Percentiles rank a stretch among this genome's conserved stretches.
These are phyloP conservation scores for Ophiostoma angusticollis DNA, from an alignment of 2,329 filamentous ascomycete genomes.

Conservation along the genomic window DNA sequence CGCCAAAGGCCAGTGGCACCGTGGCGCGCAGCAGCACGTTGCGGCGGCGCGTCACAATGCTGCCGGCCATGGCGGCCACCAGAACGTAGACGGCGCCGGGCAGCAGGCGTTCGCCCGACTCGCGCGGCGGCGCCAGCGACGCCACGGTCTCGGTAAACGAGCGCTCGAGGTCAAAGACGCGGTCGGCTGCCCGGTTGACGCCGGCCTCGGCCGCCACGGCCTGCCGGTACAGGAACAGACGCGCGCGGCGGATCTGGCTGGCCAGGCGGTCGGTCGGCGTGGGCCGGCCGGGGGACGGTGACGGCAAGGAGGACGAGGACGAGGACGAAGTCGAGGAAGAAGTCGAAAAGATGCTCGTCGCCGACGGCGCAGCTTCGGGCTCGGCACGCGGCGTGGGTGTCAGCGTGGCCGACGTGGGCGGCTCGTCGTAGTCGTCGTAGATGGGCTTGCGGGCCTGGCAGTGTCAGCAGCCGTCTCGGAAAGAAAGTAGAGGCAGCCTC, in stretches of 20 bases:
- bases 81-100: slow-evolving; percentile 86
- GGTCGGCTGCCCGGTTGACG: slow-evolving; percentile 71
- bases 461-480: background rate
- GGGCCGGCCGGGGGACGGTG: slow-evolving; percentile 33
- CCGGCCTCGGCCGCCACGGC: slow-evolving; percentile 64
- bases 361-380: slow-evolving; percentile 2
- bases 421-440: slow-evolving; percentile 56
- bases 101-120: slow-evolving; percentile 78
- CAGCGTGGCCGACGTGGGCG: slow-evolving; percentile 13
- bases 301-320: slow-evolving; percentile 14
- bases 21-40: slow-evolving; percentile 68
- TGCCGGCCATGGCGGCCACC: slow-evolving; percentile 88
- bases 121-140: slow-evolving; percentile 71
- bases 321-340: slow-evolving; percentile 6
- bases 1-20: slow-evolving; percentile 65
- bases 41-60: slow-evolving; percentile 78
- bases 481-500: too few relatives aligned
- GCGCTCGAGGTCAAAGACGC: slow-evolving; percentile 72
- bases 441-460: slow-evolving; percentile 53
- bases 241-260: slow-evolving; percentile 63
- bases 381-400: slow-evolving; percentile 12
- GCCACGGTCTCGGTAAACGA: slow-evolving; percentile 83
- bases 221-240: slow-evolving; percentile 67
- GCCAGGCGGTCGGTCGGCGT: slow-evolving; percentile 86
- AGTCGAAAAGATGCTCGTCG: too few relatives aligned